These are phyloP conservation scores for Cymodocea nodosa DNA, from an alignment of 116 monocot genomes.

Conservation along the genomic window DNA sequence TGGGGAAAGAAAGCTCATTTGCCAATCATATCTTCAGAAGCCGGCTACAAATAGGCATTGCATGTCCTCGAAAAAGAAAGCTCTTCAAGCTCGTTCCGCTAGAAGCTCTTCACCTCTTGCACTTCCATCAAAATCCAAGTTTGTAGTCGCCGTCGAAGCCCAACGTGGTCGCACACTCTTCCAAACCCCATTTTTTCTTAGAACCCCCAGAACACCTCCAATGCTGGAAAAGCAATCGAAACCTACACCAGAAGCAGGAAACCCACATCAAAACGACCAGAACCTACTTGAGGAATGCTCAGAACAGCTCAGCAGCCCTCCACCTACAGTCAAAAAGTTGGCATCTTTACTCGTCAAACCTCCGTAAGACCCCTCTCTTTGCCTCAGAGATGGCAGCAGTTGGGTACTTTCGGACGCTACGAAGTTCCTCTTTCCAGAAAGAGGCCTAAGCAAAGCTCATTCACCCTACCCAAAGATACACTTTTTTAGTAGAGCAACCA, in stretches of 20 bases:
- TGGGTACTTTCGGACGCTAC: background rate
- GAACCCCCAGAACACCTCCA: too few relatives aligned
- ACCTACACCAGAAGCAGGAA: background rate
- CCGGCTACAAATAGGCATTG: too few relatives aligned
- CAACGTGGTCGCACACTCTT: too few relatives aligned
- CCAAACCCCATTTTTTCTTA: too few relatives aligned
- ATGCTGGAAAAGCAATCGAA: background rate
- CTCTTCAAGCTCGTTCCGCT: background rate
- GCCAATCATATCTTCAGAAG: too few relatives aligned
- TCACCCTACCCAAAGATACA: background rate
- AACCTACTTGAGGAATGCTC: background rate
- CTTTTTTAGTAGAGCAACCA: background rate
- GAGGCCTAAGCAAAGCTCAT: slow-evolving; percentile 2
- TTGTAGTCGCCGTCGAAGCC: background rate
- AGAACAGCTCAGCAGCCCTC: background rate
- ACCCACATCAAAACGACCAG: background rate
- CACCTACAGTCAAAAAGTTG: background rate
- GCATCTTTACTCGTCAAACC: background rate
- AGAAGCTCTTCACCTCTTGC: background rate
- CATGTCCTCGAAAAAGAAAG: too few relatives aligned
- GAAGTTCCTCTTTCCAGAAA: background rate
- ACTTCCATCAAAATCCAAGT: too few relatives aligned
- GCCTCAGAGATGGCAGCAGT: background rate
- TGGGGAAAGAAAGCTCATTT: too few relatives aligned
- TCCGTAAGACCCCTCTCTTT: background rate